Evolutionary conservation across 495 filamentous ascomycete genomes (phyloP).

Genomic region (Aspergillus taichungensis): DNA sequence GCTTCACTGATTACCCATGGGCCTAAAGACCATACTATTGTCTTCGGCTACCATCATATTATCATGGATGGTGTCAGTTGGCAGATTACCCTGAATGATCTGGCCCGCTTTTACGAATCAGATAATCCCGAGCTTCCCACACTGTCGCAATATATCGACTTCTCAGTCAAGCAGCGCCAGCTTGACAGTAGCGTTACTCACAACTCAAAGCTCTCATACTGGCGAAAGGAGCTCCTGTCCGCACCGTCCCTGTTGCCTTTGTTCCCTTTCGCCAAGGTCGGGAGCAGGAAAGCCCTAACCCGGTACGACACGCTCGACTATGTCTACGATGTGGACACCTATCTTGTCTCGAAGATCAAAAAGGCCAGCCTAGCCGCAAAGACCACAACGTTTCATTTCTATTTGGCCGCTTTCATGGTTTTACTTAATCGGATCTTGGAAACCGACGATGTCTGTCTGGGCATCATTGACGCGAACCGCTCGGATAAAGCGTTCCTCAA

Average conservation of each 20-base stretch:
- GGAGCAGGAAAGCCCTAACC: no score
- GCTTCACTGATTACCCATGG: conserved; percentile 4
- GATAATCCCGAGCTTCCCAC: neutral
- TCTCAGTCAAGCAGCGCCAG: neutral
- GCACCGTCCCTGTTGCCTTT: no score
- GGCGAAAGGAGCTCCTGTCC: no score
- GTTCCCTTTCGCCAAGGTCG: no score
- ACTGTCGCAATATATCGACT: conserved; percentile 1
- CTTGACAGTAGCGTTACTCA: no score
- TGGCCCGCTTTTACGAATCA: conserved; percentile 17
- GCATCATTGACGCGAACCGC: conserved; percentile 1
- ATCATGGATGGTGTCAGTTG: conserved; percentile 25
- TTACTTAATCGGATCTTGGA: neutral
- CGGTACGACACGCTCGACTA: neutral
- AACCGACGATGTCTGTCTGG: neutral
- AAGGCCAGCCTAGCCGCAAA: neutral
- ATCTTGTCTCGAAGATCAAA: neutral
- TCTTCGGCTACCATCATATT: conserved; percentile 25
- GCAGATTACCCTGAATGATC: conserved; percentile 17
- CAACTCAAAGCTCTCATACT: no score
- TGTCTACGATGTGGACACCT: neutral
- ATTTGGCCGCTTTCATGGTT: neutral
- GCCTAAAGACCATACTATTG: conserved; percentile 3
- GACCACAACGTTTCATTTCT: conserved; percentile 4
- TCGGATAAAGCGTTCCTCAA: neutral